A percentile compares a stretch with the other conserved stretches of the same genome.
These are phyloP conservation scores for Phlebiopsis flavidoalba DNA, from an alignment of 768 basidiomycete species.

Conservation along the genomic window DNA sequence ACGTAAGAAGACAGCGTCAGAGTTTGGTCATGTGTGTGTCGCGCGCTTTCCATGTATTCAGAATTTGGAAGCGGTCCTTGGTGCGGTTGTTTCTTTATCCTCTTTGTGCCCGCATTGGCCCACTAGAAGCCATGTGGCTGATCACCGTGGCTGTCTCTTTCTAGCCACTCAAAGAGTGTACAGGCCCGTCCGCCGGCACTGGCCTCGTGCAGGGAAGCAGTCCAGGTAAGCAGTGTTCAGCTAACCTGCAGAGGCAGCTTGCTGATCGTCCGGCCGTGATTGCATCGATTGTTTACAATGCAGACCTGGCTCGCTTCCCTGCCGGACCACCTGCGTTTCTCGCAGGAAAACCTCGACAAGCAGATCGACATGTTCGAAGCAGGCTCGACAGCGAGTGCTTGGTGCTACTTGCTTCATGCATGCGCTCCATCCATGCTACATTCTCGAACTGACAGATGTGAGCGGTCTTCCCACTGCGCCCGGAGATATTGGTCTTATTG, in stretches of 20 bases:
- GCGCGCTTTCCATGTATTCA: constrained; percentile 54
- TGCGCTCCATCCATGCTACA: constrained; percentile 62
- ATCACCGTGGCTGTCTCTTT: neutral
- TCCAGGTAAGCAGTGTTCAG: constrained; percentile 2
- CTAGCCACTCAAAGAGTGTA: constrained; percentile 16
- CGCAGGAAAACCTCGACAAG: constrained; percentile 59
- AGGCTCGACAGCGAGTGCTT: constrained; percentile 70
- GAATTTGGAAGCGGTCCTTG: constrained; percentile 52
- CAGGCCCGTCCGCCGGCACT: constrained; percentile 13
- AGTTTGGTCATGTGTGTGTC: constrained; percentile 74
- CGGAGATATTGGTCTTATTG: neutral
- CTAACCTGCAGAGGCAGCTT: constrained; percentile 3
- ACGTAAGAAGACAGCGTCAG: constrained; percentile 57
- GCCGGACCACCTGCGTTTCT: constrained; percentile 69
- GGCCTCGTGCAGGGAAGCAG: constrained; percentile 7
- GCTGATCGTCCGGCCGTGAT: neutral
- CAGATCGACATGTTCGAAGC: constrained; percentile 79
- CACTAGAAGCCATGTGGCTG: neutral
- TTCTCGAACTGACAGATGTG: constrained; percentile 60
- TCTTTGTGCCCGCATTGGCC: neutral
- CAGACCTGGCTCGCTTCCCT: constrained; percentile 53
- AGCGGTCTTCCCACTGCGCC: constrained; percentile 21
- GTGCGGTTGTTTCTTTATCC: constrained; percentile 28
- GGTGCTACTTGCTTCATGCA: constrained; percentile 79
- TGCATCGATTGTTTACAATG: neutral